Evolutionary conservation across 2,329 filamentous ascomycete genomes (phyloP).

Genomic region (Didymosphaeria variabile): DNA sequence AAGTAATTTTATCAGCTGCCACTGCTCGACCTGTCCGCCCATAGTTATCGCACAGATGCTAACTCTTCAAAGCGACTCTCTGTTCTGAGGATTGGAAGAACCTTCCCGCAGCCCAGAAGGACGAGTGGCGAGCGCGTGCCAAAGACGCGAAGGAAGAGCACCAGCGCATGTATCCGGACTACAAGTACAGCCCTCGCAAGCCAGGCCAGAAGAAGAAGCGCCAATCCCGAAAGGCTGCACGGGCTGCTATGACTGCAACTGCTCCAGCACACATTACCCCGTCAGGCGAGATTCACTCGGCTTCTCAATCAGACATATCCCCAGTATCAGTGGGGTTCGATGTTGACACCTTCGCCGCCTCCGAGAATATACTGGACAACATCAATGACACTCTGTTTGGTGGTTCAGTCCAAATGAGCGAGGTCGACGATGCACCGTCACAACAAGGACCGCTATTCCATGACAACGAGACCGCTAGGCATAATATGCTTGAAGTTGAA

Average conservation of each 20-base stretch:
- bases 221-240: conserved; percentile 34
- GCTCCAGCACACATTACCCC: not conserved
- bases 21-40: not conserved
- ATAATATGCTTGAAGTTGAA: not conserved
- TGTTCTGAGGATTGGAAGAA: conserved; percentile 30
- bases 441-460: not conserved
- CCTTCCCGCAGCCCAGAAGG: conserved; percentile 25
- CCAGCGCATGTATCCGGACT: conserved; percentile 31
- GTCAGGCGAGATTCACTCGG: not conserved
- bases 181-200: conserved; percentile 40
- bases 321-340: not conserved
- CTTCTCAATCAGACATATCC: not conserved
- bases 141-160: conserved; percentile 31
- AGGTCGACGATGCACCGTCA: not conserved
- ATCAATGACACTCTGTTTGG: not conserved
- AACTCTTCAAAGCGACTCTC: conserved; percentile 25
- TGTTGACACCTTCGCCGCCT: not conserved
- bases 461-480: not conserved
- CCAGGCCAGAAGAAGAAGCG: conserved; percentile 41
- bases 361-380: not conserved
- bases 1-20: conserved; percentile 19
- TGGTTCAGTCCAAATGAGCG: not conserved
- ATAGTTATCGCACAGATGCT: conserved; percentile 15
- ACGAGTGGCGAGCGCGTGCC: conserved; percentile 28
- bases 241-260: conserved; percentile 21